Conservation (phyloP, 306 rosid species). For the Pyrus betulifolia region DNA sequence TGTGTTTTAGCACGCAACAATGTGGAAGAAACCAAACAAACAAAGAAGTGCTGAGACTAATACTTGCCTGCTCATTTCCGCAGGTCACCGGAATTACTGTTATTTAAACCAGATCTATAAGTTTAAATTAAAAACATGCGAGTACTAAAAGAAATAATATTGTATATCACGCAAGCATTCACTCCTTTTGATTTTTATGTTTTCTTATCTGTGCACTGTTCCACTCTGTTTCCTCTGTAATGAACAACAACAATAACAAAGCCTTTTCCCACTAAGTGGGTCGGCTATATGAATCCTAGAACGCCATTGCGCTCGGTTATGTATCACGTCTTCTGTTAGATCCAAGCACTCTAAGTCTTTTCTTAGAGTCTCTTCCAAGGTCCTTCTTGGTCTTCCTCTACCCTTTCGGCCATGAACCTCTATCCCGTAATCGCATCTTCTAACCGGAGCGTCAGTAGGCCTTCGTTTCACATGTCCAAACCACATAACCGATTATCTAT, state of each 20-base stretch:
- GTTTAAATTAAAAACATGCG: background rate
- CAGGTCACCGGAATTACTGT: background rate
- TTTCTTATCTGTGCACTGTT: background rate
- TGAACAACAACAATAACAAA: background rate
- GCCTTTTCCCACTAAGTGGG: too few relatives aligned
- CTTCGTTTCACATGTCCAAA: too few relatives aligned
- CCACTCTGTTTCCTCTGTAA: background rate
- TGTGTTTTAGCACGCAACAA: background rate
- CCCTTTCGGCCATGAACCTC: too few relatives aligned
- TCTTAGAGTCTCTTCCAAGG: too few relatives aligned
- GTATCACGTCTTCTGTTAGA: too few relatives aligned
- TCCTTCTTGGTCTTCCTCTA: too few relatives aligned
- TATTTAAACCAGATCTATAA: background rate
- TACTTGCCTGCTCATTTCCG: background rate
- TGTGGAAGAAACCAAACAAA: background rate
- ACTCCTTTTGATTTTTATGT: background rate
- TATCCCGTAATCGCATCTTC: too few relatives aligned
- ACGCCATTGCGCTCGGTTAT: too few relatives aligned
- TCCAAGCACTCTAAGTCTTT: too few relatives aligned
- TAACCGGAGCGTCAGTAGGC: too few relatives aligned
- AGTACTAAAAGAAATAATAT: background rate
- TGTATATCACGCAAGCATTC: background rate
- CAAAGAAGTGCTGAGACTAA: background rate
- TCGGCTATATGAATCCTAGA: too few relatives aligned
- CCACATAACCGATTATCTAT: too few relatives aligned